Evolutionary conservation across 805 yeast species (phyloP).

Genomic region (Sungouiozyma intestinalis): DNA sequence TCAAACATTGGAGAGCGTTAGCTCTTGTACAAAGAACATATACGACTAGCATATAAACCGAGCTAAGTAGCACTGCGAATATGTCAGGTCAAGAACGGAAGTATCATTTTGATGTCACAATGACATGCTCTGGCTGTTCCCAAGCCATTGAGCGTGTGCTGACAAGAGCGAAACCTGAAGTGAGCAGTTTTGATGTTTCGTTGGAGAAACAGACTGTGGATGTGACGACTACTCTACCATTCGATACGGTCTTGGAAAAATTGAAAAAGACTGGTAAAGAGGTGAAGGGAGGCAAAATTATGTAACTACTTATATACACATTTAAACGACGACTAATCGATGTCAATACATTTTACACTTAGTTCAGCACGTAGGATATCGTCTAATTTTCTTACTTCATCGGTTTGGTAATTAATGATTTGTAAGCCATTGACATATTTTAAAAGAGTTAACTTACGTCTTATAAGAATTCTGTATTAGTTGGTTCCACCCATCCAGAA

Average conservation of each 20-base stretch:
- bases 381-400: too few relatives aligned
- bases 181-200: slow-evolving; percentile 60
- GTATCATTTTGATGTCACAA: slow-evolving; percentile 71
- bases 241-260: slow-evolving; percentile 69
- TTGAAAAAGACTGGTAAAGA: slow-evolving; percentile 88
- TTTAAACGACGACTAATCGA: too few relatives aligned
- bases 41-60: not conserved
- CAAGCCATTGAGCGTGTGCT: slow-evolving; percentile 75
- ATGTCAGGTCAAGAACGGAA: slow-evolving; percentile 32
- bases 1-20: not conserved
- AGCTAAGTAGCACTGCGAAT: slow-evolving; percentile 39
- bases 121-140: slow-evolving; percentile 86
- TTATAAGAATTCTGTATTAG: too few relatives aligned
- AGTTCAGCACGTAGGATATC: too few relatives aligned
- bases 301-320: slow-evolving; percentile 15
- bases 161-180: slow-evolving; percentile 55
- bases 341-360: too few relatives aligned
- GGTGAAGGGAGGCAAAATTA: slow-evolving; percentile 52
- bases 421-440: not conserved
- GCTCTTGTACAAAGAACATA: not conserved
- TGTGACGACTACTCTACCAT: slow-evolving; percentile 55
- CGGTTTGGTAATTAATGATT: too few relatives aligned
- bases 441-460: too few relatives aligned
- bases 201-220: slow-evolving; percentile 74
- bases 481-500: too few relatives aligned